These are phyloP conservation scores for Aspergillus hancockii DNA, from an alignment of 495 filamentous ascomycete species.

Conservation along the genomic window DNA sequence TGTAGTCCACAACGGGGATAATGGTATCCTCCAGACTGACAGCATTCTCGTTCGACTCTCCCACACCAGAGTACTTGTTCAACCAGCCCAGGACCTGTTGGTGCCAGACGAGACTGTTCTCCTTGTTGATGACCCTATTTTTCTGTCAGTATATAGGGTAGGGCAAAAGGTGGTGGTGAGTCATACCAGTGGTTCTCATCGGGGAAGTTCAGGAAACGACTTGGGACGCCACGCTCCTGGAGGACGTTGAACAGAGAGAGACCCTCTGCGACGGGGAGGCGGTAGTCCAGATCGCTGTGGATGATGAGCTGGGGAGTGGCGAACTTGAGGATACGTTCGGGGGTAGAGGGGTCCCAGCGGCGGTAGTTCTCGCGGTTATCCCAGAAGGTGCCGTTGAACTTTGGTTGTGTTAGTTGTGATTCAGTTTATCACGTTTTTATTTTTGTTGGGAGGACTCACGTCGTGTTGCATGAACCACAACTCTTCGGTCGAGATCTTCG, in stretches of 20 bases:
- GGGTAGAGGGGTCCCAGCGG: constrained; percentile 42
- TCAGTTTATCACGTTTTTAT: not conserved
- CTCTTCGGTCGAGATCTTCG: constrained; percentile 49
- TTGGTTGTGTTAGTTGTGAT: not conserved
- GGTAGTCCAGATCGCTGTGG: constrained; percentile 47
- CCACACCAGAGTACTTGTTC: constrained; percentile 42
- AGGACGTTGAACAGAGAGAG: constrained; percentile 49
- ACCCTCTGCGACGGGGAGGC: constrained; percentile 44
- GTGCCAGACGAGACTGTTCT: constrained; percentile 52
- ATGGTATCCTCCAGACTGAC: constrained; percentile 36
- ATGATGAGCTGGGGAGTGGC: constrained; percentile 49
- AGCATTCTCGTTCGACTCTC: constrained; percentile 27
- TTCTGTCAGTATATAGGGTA: not conserved
- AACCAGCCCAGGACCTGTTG: constrained; percentile 51
- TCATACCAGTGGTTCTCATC: constrained; percentile 53
- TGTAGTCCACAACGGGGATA: constrained; percentile 34
- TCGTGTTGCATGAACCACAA: constrained; percentile 47
- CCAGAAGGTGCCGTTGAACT: constrained; percentile 50
- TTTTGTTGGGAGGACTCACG: constrained; percentile 15
- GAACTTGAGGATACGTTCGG: constrained; percentile 38
- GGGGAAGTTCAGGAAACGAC: constrained; percentile 55
- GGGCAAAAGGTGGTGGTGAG: too few relatives aligned
- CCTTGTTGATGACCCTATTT: constrained; percentile 36
- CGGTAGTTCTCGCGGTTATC: constrained; percentile 43
- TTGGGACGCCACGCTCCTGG: constrained; percentile 55